phyloP scores from a whole-genome alignment of 2,329 filamentous ascomycete genomes.

The Colletotrichum magnum region DNA sequence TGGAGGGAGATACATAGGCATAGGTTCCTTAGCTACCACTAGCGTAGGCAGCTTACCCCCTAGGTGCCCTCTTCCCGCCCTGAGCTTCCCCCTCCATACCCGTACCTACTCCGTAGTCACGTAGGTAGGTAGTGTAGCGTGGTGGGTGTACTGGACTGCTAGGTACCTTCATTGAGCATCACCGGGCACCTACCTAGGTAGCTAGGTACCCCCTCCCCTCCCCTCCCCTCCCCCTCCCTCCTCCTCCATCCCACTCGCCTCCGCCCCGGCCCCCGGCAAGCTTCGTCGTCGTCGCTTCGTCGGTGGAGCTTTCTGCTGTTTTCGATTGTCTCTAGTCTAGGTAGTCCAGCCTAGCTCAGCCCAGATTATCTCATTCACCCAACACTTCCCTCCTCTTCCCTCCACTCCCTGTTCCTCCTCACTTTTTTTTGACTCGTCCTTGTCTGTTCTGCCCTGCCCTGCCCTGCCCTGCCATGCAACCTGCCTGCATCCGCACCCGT shows the following conservation, averaged over 20 bases:
- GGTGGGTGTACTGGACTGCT: too few relatives aligned
- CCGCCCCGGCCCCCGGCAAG: conserved; percentile 34
- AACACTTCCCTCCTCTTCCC: conserved; percentile 17
- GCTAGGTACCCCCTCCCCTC: too few relatives aligned
- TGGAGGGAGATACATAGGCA: too few relatives aligned
- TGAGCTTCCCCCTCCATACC: too few relatives aligned
- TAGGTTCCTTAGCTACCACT: too few relatives aligned
- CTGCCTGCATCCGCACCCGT: too few relatives aligned
- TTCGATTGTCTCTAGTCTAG: conserved; percentile 34
- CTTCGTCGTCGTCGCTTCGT: conserved; percentile 39
- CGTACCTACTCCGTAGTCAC: too few relatives aligned
- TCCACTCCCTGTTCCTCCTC: conserved; percentile 31
- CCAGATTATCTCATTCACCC: conserved; percentile 15
- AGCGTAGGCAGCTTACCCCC: too few relatives aligned
- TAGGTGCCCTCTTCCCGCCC: too few relatives aligned
- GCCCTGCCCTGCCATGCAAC: conserved; percentile 8
- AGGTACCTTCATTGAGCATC: too few relatives aligned
- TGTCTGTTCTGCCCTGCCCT: neutral
- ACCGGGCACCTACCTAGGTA: too few relatives aligned
- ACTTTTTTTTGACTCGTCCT: conserved; percentile 17
- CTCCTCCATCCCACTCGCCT: conserved; percentile 11
- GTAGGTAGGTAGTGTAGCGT: too few relatives aligned
- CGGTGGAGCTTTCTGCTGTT: conserved; percentile 35
- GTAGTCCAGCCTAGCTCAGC: conserved; percentile 25
- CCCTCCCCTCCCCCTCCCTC: neutral